Percentiles rank a stretch among this genome's conserved stretches.
These are phyloP conservation scores for Beauveria sp. DNA, from an alignment of 2,329 filamentous ascomycete species.

Conservation along the genomic window DNA sequence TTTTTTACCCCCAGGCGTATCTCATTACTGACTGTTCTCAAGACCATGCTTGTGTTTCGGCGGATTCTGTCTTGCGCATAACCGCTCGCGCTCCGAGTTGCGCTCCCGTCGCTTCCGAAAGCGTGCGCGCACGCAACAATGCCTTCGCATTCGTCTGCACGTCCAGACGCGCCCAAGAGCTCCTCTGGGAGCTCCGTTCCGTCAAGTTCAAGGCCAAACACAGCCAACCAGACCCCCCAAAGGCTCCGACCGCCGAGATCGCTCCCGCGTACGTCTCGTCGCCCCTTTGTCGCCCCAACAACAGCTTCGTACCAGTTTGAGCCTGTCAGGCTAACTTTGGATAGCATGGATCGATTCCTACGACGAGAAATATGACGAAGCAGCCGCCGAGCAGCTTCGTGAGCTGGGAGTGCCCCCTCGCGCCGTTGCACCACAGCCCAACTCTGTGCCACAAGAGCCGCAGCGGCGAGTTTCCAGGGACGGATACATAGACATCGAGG, in stretches of 20 bases:
- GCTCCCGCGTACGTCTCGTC: conserved; percentile 20
- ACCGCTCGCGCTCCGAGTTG: neutral
- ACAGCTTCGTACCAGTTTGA: conserved; percentile 14
- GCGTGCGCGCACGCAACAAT: neutral
- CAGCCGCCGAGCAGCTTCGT: conserved; percentile 30
- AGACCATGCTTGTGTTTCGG: neutral
- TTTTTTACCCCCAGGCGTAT: neutral
- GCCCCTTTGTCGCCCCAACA: neutral
- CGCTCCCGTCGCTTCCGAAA: neutral
- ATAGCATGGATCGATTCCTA: conserved; percentile 45
- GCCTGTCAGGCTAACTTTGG: neutral
- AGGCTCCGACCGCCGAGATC: conserved; percentile 22
- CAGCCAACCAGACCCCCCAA: conserved; percentile 12
- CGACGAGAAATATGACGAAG: conserved; percentile 32
- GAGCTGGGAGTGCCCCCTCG: conserved; percentile 32
- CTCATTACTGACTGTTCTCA: neutral
- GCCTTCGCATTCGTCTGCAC: neutral
- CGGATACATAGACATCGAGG: conserved; percentile 37
- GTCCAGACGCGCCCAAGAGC: neutral
- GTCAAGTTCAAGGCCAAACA: conserved; percentile 12
- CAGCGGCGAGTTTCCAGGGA: conserved; percentile 39
- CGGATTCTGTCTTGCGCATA: neutral
- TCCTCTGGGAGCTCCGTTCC: neutral
- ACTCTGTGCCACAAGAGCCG: conserved; percentile 31
- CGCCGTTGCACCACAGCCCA: conserved; percentile 33